Conservation (phyloP, 495 filamentous ascomycete species). For the Xylaria telfairii region DNA sequence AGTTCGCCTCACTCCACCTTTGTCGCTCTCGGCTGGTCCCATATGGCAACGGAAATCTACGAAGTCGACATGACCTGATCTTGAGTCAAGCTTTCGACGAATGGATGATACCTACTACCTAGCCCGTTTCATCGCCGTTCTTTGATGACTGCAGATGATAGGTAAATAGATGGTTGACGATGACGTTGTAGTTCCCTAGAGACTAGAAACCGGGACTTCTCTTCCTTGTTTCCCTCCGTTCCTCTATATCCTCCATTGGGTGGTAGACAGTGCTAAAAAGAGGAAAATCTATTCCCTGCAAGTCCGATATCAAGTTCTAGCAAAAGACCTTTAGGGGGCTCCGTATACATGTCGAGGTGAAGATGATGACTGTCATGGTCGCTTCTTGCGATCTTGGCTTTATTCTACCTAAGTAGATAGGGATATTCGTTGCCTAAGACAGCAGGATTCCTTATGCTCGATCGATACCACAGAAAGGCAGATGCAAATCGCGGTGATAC, state of each 20-base stretch:
- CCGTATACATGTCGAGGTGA: not conserved
- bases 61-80: not conserved
- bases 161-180: not conserved
- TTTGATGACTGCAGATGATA: not conserved
- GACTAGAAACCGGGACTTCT: not conserved
- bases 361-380: not conserved
- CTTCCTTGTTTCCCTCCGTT: not conserved
- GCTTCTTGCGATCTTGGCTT: not conserved
- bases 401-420: not conserved
- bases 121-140: not conserved
- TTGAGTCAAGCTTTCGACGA: not conserved
- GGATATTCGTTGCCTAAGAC: too few relatives aligned
- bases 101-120: not conserved
- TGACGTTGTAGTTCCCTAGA: not conserved
- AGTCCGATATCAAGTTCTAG: too few relatives aligned
- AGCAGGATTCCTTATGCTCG: not conserved
- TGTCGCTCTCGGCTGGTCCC: too few relatives aligned
- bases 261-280: not conserved
- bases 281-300: too few relatives aligned
- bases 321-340: too few relatives aligned
- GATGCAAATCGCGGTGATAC: not conserved
- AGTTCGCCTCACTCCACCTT: not conserved
- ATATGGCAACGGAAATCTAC: not conserved
- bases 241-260: not conserved
- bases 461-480: not conserved